Evolutionary conservation across 805 yeast genomes (phyloP).

Genomic region (Saccharomycopsis malanga): DNA sequence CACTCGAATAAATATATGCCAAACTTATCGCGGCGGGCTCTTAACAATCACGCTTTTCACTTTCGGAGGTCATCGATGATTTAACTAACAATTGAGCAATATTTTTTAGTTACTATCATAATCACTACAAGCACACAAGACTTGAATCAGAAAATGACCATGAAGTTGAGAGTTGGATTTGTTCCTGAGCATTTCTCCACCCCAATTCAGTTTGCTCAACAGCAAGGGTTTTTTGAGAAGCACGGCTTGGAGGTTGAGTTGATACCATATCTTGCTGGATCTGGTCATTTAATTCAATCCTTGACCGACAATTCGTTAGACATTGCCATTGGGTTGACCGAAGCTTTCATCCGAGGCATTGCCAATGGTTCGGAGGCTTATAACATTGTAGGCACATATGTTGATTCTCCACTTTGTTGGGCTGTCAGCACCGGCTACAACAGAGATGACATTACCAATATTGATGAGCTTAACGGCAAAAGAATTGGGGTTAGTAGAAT

Average conservation of each 20-base stretch:
- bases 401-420: conserved; percentile 84
- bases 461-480: conserved; percentile 50
- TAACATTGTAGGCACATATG: conserved; percentile 74
- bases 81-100: too few relatives aligned
- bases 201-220: conserved; percentile 67
- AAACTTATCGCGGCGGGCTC: too few relatives aligned
- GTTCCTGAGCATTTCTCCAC: conserved; percentile 92
- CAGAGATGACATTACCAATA: conserved; percentile 46
- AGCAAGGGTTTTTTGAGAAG: conserved; percentile 47
- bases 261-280: conserved; percentile 74
- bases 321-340: conserved; percentile 83
- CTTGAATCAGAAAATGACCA: background rate
- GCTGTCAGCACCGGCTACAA: conserved; percentile 71
- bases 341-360: conserved; percentile 79
- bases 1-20: too few relatives aligned
- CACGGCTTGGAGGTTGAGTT: conserved; percentile 50
- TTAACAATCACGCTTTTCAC: too few relatives aligned
- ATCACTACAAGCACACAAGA: too few relatives aligned
- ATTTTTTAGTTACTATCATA: too few relatives aligned
- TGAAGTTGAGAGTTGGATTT: conserved; percentile 55
- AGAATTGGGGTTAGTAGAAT: conserved; percentile 76
- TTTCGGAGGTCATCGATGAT: too few relatives aligned
- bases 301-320: conserved; percentile 59
- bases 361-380: conserved; percentile 61
- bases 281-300: conserved; percentile 78